Conservation (phyloP, 345 rosid species). For the Populus alba region DNA sequence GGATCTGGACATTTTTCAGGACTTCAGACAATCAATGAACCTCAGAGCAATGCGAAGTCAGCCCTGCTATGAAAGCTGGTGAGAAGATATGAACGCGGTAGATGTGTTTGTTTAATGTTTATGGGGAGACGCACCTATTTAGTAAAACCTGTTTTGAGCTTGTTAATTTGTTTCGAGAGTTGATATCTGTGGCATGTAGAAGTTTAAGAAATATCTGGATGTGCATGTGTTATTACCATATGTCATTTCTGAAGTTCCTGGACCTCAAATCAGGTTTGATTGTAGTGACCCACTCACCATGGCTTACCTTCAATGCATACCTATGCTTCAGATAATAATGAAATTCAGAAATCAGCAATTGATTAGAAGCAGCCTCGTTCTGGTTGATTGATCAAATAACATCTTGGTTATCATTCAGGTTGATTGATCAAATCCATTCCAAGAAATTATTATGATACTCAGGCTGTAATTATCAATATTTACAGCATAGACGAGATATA, state of each 20-base stretch:
- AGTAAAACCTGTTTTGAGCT: not conserved
- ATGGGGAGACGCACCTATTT: not conserved
- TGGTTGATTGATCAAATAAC: not conserved
- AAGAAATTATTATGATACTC: not conserved
- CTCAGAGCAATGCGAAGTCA: too few species aligned
- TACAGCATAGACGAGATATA: too few species aligned
- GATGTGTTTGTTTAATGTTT: not conserved
- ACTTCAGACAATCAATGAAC: too few species aligned
- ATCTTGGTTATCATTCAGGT: not conserved
- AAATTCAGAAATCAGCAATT: not conserved
- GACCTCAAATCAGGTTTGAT: slow-evolving; percentile 73
- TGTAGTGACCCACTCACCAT: slow-evolving; percentile 62
- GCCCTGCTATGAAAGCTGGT: too few species aligned
- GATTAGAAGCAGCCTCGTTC: not conserved
- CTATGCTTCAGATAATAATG: slow-evolving; percentile 30
- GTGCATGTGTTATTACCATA: slow-evolving; percentile 1
- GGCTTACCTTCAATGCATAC: slow-evolving; percentile 81
- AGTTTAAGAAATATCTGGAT: too few species aligned
- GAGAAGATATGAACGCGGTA: not conserved
- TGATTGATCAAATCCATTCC: not conserved
- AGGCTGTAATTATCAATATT: too few species aligned
- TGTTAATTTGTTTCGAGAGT: not conserved
- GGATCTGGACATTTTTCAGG: not conserved
- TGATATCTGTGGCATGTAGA: too few species aligned
- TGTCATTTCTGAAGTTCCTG: slow-evolving; percentile 55